These are phyloP conservation scores for Tricholoma sp. DNA, from an alignment of 768 basidiomycete genomes.

Conservation along the genomic window DNA sequence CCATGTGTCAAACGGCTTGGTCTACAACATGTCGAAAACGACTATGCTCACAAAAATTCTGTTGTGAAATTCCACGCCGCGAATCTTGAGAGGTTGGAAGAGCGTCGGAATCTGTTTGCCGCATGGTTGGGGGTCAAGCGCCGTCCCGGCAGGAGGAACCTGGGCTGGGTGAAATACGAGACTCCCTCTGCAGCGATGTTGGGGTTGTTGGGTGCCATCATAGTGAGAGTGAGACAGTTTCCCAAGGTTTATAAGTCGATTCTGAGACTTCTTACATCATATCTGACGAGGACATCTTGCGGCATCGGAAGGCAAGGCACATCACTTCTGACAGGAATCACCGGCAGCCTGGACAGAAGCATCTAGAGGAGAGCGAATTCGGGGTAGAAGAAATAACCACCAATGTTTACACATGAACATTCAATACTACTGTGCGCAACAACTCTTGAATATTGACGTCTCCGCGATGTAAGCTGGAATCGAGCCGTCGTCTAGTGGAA, in stretches of 20 bases:
- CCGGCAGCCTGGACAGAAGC: too few species aligned
- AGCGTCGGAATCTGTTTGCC: slow-evolving; percentile 1
- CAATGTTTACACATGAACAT: too few species aligned
- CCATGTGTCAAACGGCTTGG: background rate
- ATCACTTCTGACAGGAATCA: too few species aligned
- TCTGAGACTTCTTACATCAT: background rate
- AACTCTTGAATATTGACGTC: too few species aligned
- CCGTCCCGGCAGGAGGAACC: slow-evolving; percentile 39
- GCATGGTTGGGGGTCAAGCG: slow-evolving; percentile 38
- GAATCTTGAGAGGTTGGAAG: slow-evolving; percentile 33
- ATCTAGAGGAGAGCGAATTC: too few species aligned
- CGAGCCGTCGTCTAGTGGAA: too few species aligned
- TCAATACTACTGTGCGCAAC: too few species aligned
- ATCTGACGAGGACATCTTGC: background rate
- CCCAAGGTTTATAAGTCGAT: background rate
- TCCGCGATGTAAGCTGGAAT: too few species aligned
- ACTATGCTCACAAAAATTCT: slow-evolving; percentile 41
- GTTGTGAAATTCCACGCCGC: slow-evolving; percentile 47
- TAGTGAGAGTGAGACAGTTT: background rate
- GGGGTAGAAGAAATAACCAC: too few species aligned
- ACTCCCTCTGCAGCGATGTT: background rate
- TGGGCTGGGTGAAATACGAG: background rate
- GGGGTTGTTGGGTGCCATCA: background rate
- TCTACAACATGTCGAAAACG: background rate
- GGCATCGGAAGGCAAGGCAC: too few species aligned